phyloP scores from a whole-genome alignment of 2,329 filamentous ascomycete genomes.

The Xylaria sp. region DNA sequence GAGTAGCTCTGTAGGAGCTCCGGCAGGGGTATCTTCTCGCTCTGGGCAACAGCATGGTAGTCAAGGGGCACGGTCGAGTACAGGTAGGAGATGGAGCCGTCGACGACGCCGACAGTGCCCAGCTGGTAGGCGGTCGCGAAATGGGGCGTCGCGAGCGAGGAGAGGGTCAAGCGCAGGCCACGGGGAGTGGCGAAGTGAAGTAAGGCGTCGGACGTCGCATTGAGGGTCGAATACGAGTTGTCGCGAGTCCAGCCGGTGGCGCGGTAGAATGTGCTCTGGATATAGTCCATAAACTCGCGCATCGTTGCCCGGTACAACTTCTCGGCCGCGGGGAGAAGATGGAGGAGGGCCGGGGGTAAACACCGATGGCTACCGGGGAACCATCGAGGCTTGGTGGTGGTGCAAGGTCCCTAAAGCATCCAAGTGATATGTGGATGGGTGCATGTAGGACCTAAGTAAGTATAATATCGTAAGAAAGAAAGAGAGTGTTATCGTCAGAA shows the following conservation, averaged over 20 bases:
- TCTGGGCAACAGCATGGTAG: constrained; percentile 70
- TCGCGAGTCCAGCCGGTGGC: constrained; percentile 89
- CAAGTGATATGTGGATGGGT: neutral
- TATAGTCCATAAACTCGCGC: constrained; percentile 98
- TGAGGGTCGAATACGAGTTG: constrained; percentile 90
- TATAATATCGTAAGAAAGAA: neutral
- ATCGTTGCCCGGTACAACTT: constrained; percentile 60
- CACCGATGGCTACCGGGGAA: constrained; percentile 25
- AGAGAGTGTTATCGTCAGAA: no score
- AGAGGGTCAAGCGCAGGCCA: constrained; percentile 85
- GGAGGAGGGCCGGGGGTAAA: neutral
- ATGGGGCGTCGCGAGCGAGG: constrained; percentile 89
- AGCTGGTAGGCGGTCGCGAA: constrained; percentile 95
- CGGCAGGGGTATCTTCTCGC: constrained; percentile 78
- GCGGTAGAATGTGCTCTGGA: constrained; percentile 89
- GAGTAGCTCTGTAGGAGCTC: constrained; percentile 85
- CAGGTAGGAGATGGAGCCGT: constrained; percentile 96
- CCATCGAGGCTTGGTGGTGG: constrained; percentile 23
- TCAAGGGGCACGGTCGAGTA: constrained; percentile 87
- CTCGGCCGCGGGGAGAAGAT: constrained; percentile 29
- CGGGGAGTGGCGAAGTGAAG: constrained; percentile 89
- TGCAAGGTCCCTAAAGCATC: neutral
- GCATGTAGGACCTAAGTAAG: no score
- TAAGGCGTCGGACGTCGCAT: constrained; percentile 83
- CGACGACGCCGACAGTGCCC: constrained; percentile 87